Evolutionary conservation across 768 basidiomycete genomes (phyloP).

Genomic region (Inosperma sp.): DNA sequence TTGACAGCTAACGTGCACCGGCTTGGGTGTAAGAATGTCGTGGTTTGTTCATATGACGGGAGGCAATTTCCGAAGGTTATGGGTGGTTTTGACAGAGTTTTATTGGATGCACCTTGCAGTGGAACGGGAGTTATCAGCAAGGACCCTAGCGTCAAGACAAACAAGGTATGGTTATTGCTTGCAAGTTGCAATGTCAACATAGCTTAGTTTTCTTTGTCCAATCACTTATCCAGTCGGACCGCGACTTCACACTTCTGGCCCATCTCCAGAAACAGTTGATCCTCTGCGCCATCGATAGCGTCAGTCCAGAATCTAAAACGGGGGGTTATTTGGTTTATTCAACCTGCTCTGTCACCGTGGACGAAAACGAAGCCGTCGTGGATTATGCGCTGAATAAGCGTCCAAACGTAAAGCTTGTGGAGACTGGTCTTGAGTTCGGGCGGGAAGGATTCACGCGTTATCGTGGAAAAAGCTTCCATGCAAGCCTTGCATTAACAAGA

Average conservation of each 20-base stretch:
- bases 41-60: conserved; percentile 95
- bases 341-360: conserved; percentile 96
- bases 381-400: conserved; percentile 96
- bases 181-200: no score
- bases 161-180: conserved; percentile 64
- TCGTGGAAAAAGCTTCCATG: conserved; percentile 85
- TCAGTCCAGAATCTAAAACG: conserved; percentile 81
- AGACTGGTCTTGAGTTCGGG: conserved; percentile 91
- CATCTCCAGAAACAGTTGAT: conserved; percentile 98
- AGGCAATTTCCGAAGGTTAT: conserved; percentile 98
- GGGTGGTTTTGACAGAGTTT: conserved; percentile 96
- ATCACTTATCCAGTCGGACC: conserved; percentile 60
- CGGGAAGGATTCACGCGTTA: conserved; percentile 86
- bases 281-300: conserved; percentile 95
- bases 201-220: neutral
- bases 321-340: conserved; percentile 97
- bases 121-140: conserved; percentile 99
- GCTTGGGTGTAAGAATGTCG: conserved; percentile 96
- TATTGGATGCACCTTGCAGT: conserved; percentile 95
- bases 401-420: conserved; percentile 87
- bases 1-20: conserved; percentile 95
- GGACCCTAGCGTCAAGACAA: conserved; percentile 94
- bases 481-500: conserved; percentile 74
- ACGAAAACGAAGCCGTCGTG: conserved; percentile 97
- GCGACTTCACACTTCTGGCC: conserved; percentile 93